phyloP scores from a whole-genome alignment of 2,329 filamentous ascomycete genomes.

The Fusarium solani-melongenae region DNA sequence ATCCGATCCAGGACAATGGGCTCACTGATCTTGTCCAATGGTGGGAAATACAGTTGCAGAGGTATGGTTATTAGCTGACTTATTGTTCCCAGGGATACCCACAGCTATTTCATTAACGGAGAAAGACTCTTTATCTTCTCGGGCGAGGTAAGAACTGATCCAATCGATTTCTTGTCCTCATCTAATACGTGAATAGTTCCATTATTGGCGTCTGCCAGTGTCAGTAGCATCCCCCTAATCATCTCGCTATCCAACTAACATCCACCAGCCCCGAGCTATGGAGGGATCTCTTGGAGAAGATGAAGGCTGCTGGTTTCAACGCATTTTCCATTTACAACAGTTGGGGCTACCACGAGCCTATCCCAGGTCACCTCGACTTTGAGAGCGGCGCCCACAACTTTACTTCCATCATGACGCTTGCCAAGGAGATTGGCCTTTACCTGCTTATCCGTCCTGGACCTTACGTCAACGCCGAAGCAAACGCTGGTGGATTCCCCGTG shows the following conservation, averaged over 20 bases:
- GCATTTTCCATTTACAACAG: constrained; percentile 56
- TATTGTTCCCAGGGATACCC: constrained; percentile 49
- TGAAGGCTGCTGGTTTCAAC: constrained; percentile 57
- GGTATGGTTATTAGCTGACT: background rate
- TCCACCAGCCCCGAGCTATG: constrained; percentile 48
- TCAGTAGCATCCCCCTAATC: too few relatives aligned
- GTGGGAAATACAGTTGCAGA: background rate
- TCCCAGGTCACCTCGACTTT: constrained; percentile 46
- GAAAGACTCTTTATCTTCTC: constrained; percentile 56
- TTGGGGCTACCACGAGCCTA: constrained; percentile 55
- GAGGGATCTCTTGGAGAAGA: constrained; percentile 56
- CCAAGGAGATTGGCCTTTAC: constrained; percentile 58
- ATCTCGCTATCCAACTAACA: too few relatives aligned
- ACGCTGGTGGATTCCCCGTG: constrained; percentile 69
- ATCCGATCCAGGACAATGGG: constrained; percentile 29
- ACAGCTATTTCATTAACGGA: constrained; percentile 55
- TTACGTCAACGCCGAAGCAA: constrained; percentile 73
- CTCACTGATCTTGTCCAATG: constrained; percentile 27
- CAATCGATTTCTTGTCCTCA: background rate
- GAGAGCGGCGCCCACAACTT: constrained; percentile 56
- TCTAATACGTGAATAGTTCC: constrained; percentile 45
- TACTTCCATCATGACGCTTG: constrained; percentile 58
- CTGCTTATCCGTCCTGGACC: constrained; percentile 65
- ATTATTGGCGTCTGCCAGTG: constrained; percentile 57
- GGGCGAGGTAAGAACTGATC: constrained; percentile 47